Percentiles rank a stretch among this genome's conserved stretches.
Evolutionary conservation across 2,329 filamentous ascomycete genomes (phyloP).

Genomic region (Arachnomyces sp.): DNA sequence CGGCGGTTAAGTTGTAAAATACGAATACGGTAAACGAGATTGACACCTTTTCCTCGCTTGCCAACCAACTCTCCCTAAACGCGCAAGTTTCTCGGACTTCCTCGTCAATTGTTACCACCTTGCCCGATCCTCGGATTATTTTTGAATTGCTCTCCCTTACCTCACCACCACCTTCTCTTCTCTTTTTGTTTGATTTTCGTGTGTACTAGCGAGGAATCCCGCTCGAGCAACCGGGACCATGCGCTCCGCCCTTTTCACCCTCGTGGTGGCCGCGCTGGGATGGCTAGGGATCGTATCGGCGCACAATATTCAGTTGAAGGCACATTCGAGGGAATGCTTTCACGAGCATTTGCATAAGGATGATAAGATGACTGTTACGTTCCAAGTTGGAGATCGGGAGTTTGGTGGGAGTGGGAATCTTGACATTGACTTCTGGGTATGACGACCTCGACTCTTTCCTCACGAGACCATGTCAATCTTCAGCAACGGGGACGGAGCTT

Average conservation of each 20-base stretch:
- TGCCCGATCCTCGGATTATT: background rate
- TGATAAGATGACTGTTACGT: conserved; percentile 97
- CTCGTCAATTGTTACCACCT: no score
- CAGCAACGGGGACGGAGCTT: background rate
- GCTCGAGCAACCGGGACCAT: conserved; percentile 20
- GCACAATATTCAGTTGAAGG: conserved; percentile 92
- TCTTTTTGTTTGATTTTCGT: background rate
- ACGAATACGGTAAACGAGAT: no score
- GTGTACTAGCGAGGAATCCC: background rate
- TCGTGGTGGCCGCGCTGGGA: conserved; percentile 46
- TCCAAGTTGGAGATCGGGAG: conserved; percentile 94
- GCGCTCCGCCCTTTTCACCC: conserved; percentile 32
- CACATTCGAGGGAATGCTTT: conserved; percentile 95
- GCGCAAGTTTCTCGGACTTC: background rate
- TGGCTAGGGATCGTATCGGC: conserved; percentile 56
- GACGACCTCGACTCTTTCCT: conserved; percentile 21
- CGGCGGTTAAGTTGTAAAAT: no score
- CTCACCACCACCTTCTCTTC: background rate
- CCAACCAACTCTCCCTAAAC: conserved; percentile 3
- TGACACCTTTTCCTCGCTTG: conserved; percentile 1
- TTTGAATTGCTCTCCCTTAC: background rate
- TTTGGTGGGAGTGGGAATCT: conserved; percentile 91
- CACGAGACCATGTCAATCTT: background rate
- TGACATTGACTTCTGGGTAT: conserved; percentile 96
- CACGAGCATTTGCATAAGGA: conserved; percentile 86